phyloP scores from a whole-genome alignment of 345 rosid genomes.

The Diplotaxis tenuifolia region DNA sequence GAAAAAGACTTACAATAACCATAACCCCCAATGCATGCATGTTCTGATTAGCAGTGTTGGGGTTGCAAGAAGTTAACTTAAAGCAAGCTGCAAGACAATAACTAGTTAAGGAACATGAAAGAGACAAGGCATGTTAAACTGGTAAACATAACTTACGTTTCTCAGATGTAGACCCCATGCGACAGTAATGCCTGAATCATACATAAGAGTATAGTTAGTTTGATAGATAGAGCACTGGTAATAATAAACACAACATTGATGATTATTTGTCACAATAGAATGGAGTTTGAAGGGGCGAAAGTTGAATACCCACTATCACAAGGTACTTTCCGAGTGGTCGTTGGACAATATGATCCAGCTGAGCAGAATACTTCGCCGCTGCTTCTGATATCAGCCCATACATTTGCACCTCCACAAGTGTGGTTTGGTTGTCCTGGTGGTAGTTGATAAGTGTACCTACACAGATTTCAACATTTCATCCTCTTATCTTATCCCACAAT shows the following conservation, averaged over 20 bases:
- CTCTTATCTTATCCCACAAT: too few relatives aligned
- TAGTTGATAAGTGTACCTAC: conserved; percentile 81
- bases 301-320: conserved; percentile 59
- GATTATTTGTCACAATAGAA: neutral
- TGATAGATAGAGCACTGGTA: neutral
- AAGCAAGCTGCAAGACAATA: conserved; percentile 67
- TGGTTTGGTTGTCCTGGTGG: conserved; percentile 70
- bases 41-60: conserved; percentile 66
- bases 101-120: conserved; percentile 16
- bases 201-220: neutral
- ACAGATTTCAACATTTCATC: conserved; percentile 27
- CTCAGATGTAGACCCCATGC: conserved; percentile 77
- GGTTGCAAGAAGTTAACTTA: conserved; percentile 68
- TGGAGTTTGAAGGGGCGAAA: conserved; percentile 16
- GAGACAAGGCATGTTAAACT: neutral
- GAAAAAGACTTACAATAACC: conserved; percentile 63
- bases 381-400: conserved; percentile 74
- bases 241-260: neutral
- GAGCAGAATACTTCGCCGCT: conserved; percentile 79
- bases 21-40: conserved; percentile 77
- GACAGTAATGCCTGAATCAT: conserved; percentile 70
- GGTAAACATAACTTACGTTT: conserved; percentile 46
- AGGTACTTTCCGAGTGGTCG: conserved; percentile 35
- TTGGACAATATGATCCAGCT: conserved; percentile 58
- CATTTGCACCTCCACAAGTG: conserved; percentile 93